Evolutionary conservation across 208 protist genomes (phyloP).

Genomic region (Paratrypanosoma confusum): DNA sequence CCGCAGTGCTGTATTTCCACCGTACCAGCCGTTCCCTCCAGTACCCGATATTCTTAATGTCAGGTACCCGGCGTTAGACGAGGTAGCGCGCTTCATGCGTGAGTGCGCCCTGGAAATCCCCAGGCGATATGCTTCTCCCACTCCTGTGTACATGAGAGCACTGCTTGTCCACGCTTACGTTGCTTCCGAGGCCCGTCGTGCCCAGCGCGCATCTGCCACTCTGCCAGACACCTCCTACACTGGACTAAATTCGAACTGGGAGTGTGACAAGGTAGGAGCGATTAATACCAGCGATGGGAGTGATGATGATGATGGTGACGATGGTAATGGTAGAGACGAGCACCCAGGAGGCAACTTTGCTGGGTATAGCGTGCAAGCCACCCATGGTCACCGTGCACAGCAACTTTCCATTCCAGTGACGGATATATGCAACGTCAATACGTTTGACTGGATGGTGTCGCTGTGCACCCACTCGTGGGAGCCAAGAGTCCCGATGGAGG

Average conservation of each 20-base stretch:
- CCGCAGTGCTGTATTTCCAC: conserved; percentile 18
- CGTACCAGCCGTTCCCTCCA: conserved; percentile 26
- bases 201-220: conserved; percentile 9
- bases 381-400: too few relatives aligned
- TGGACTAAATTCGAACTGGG: conserved; percentile 22
- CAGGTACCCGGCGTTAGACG: conserved; percentile 22
- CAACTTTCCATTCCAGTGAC: conserved; percentile 8
- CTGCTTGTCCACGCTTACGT: conserved; percentile 22
- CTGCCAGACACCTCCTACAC: conserved; percentile 8
- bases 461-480: conserved; percentile 22
- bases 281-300: conserved; percentile 8
- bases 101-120: conserved; percentile 21
- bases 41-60: conserved; percentile 37
- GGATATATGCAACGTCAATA: conserved; percentile 19
- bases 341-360: too few relatives aligned
- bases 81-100: conserved; percentile 40
- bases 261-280: conserved; percentile 14
- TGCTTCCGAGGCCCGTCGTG: conserved; percentile 9
- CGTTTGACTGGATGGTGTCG: conserved; percentile 58
- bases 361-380: too few relatives aligned
- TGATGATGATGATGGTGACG: conserved; percentile 5
- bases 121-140: conserved; percentile 11
- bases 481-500: conserved; percentile 18
- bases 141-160: conserved; percentile 16
- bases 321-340: background rate